Base-by-base conservation (phyloP, 129 eudicot genomes). In the Erigeron canadensis region DNA sequence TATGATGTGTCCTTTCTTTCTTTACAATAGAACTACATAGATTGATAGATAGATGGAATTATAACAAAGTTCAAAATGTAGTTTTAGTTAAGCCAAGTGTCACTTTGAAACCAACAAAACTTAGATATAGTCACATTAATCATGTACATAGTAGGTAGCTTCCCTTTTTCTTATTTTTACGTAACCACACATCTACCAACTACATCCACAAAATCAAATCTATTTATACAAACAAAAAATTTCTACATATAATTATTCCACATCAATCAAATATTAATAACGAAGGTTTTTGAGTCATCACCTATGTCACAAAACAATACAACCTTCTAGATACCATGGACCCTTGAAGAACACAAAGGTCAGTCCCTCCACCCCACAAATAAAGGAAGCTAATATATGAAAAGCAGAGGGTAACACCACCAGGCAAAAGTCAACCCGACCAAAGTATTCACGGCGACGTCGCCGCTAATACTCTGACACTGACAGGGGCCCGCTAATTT, bases 41-140 rank as follows among this genome's bases (percentile, higher is more conserved):
- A n/a, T n/a, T n/a, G n/a, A n/a, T n/a, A n/a, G n/a, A n/a, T n/a
- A n/a, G n/a, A n/a, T 61, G 40, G 42, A n/a, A 42, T 18, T 11
- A 48, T 63, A 73, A 67, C 63, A 60, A 77, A 62, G 55, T 50
- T 12, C 15, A 22, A 61, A 72, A 51, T 77, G 59, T 41, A 40
- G 76, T 42, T 54, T 63, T 70, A 28, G 56, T 62, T 63, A 63
- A 48, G 81, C 81, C 81, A 70, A 41, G 72, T 70, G 81, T 77
- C 72, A 9, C 41, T 63, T 41, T 57, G n/a, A 28, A 67, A 7
- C 6, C 57, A 51, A 51, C 6, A 48, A 47, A 50, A n/a, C 57
- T 0, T 50, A 21, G 34, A 40, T 17, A 70, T 39, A 63, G 42
- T 61, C 75, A 69, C 69, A 59, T 76, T 76, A 69, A 37, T 70